A percentile compares a stretch with the other conserved stretches of the same genome.
These are phyloP conservation scores for Vitis hybrid DNA, from an alignment of 177 flowering plant species.

Conservation along the genomic window DNA sequence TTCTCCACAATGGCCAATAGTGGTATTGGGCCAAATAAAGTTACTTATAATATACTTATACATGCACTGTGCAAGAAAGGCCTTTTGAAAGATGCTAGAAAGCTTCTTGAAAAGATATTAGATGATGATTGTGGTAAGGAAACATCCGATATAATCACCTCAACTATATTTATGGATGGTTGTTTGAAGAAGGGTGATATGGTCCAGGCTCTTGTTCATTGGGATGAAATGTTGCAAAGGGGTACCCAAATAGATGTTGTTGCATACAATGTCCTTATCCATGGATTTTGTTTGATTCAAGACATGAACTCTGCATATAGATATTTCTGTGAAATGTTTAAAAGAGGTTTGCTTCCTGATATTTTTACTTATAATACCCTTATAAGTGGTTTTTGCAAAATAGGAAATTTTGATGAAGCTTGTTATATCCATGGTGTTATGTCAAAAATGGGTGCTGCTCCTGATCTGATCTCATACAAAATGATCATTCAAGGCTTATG, in stretches of 20 bases:
- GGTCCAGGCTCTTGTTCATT: slow-evolving; percentile 41
- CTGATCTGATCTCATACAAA: slow-evolving; percentile 63
- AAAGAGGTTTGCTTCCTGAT: slow-evolving; percentile 62
- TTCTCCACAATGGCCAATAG: slow-evolving; percentile 43
- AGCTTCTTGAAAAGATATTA: slow-evolving; percentile 49
- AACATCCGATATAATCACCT: slow-evolving; percentile 44
- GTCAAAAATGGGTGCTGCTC: slow-evolving; percentile 53
- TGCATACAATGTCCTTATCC: slow-evolving; percentile 68
- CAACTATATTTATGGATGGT: slow-evolving; percentile 70
- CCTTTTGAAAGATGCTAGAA: slow-evolving; percentile 46
- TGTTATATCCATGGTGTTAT: slow-evolving; percentile 40
- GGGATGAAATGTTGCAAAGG: slow-evolving; percentile 45
- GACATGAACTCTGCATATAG: slow-evolving; percentile 37
- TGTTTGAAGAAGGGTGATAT: slow-evolving; percentile 52
- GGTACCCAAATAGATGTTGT: slow-evolving; percentile 39
- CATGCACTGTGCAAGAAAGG: slow-evolving; percentile 69
- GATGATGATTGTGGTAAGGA: slow-evolving; percentile 33
- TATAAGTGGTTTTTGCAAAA: slow-evolving; percentile 55
- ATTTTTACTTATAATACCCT: slow-evolving; percentile 67
- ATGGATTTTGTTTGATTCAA: slow-evolving; percentile 47
- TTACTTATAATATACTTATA: slow-evolving; percentile 68
- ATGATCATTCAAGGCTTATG: slow-evolving; percentile 62
- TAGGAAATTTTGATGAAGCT: slow-evolving; percentile 59
- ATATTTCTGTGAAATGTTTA: slow-evolving; percentile 54
- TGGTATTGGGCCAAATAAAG: slow-evolving; percentile 54